Evolutionary conservation across 1,284 basidiomycete species (phyloP), one percentile per base, ranked within the genome.

Genomic region (Gastroboletus turbinatus): DNA sequence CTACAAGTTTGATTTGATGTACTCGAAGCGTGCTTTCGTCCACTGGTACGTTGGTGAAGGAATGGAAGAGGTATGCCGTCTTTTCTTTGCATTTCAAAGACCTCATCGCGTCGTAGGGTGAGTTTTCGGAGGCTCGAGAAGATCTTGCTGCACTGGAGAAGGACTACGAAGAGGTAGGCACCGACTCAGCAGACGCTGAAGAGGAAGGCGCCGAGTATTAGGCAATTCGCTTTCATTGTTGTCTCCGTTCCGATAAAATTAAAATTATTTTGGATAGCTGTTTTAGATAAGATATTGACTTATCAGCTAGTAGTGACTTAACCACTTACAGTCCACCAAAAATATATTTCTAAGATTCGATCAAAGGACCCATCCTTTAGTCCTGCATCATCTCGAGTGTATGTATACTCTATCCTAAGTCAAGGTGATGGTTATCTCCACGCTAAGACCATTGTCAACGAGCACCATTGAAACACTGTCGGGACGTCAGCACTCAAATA

Each of bases 21-120:
- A 95, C 81, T 95, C 94, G 54, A 96, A 96, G 80, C 92, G 94
- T 75, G 94, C 94, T 49, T 97, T 97, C 68, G 94, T 96, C 27
- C 94, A 97, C 78, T 97, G 94, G 93, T 98, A 98, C 72, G 95
- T 97, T 63, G 96, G 96, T 69, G 96, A 98, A 78, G 96, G 96
- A 82, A 98, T 98, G 96, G 96, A 98, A 77, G 96, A 98, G 74
- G 78, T 80, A 55, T 29, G 73, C 54, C 17, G 9, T 46, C 49
- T 47, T 30, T 55, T 50, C n/a, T 32, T 35, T 3, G 8, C 21
- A 23, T 17, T 43, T 50, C 44, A 27, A 39, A 36, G n/a, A 19
- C 5, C 48, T 49, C 45, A 56, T 36, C 40, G 55, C 35, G 53
- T 17, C 14, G 30, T 53, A 80, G 81, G 96, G 96, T 75, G 96